Percentiles rank a stretch among this genome's conserved stretches.
These are phyloP conservation scores for Protomyces lactucae-debilis DNA, from an alignment of 1,139 yeast genomes.

Conservation along the genomic window DNA sequence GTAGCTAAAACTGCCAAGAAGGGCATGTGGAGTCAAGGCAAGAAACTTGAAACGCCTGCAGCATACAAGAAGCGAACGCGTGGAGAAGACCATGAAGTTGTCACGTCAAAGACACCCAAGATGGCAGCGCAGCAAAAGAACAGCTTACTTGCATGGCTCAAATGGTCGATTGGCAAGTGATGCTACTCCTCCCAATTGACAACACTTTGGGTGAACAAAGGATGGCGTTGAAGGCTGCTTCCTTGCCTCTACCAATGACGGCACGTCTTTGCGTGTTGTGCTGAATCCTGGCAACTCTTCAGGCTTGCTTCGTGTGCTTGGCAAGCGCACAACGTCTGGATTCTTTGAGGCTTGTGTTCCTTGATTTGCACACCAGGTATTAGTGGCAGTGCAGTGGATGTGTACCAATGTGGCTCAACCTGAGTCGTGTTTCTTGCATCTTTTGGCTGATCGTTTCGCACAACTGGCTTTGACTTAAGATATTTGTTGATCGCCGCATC, in stretches of 20 bases:
- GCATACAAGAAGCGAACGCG: constrained; percentile 54
- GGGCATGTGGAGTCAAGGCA: constrained; percentile 64
- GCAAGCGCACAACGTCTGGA: not conserved
- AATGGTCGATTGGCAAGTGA: not conserved
- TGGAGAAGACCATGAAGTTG: constrained; percentile 6
- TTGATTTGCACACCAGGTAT: not conserved
- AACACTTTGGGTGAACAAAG: not conserved
- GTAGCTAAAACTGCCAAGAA: constrained; percentile 52
- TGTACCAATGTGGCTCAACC: not conserved
- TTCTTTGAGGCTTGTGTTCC: not conserved
- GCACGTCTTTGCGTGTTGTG: not conserved
- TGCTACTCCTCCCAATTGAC: not conserved
- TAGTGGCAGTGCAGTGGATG: not conserved
- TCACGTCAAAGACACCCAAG: not conserved
- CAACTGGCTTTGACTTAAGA: not conserved
- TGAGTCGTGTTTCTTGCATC: no score
- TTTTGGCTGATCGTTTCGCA: no score
- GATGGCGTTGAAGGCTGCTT: not conserved
- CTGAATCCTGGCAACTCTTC: no score
- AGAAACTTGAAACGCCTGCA: constrained; percentile 67
- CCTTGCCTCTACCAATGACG: not conserved
- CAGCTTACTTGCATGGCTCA: not conserved
- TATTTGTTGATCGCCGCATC: not conserved
- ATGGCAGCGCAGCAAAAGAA: not conserved
- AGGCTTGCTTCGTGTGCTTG: not conserved